Evolutionary conservation across 257 asterid species (phyloP), one percentile per base, ranked within the genome.

Genomic region (Nyctanthes arbortristis): DNA sequence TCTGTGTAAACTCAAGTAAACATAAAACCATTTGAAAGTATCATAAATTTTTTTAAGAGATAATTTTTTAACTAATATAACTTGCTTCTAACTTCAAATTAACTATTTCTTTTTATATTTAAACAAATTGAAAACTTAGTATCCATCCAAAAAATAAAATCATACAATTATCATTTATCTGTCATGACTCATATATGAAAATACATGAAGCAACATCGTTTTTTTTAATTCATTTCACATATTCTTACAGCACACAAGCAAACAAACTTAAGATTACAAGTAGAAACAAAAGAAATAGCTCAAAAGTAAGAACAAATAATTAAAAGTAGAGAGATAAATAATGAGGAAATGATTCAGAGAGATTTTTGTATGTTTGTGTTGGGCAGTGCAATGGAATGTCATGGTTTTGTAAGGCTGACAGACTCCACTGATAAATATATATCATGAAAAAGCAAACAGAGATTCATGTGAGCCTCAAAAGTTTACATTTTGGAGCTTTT

Each of bases 381-480:
- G 57, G 2, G 57, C 57, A 49, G 57, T 49, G 57, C 7, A 49
- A 25, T 49, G 1, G 57, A 49, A 49, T 49, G 57, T 49, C 57
- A 49, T 49, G 57, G 29, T 49, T 49, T 49, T 49, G 57, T 49
- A 43, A 43, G 54, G 54, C 7, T 43, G 52, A 16, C 54, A 43
- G 59, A 45, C 58, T 18, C 14, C 20, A 49, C 2, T 47, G 56
- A 47, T 49, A 49, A 49, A 49, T 20, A 35, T 35, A 35, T 35
- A 35, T 35, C 6, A 35, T 35, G 1, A 8, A 35, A 35, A 35
- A 35, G 7, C 40, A 35, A 52, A 52, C 59, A 52, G 59, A 52
- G 59, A 52, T 52, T 52, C 59, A 52, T 52, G 59, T 52, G 59
- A 52, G n/a, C n/a, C 30, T 20, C 2, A 52, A 52, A 52, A 20